Conservation (phyloP, 225 moss, liverwort and hornwort species). For the Takakia lepidozioides region DNA sequence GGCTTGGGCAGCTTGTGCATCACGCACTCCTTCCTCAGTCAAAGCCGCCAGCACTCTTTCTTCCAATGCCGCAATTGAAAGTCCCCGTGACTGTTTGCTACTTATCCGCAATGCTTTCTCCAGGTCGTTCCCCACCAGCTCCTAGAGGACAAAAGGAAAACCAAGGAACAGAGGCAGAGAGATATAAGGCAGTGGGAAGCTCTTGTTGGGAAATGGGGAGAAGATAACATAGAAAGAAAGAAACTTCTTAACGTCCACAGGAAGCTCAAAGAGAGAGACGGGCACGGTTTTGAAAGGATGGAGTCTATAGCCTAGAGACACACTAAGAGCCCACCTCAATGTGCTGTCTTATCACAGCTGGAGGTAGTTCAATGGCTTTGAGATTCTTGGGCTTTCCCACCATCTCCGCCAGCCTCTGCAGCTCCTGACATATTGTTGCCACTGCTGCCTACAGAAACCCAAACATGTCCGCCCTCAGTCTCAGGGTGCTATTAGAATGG, state of each 20-base stretch:
- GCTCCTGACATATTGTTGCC: conserved; percentile 51
- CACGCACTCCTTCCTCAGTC: conserved; percentile 60
- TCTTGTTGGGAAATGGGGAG: conserved; percentile 5
- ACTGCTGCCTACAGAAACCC: conserved; percentile 55
- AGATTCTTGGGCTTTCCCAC: conserved; percentile 62
- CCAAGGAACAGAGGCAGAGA: no score
- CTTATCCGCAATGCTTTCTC: conserved; percentile 77
- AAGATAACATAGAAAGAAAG: conserved; percentile 3
- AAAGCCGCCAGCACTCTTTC: conserved; percentile 59
- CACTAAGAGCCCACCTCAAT: conserved; percentile 40
- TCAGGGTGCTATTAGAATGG: no score
- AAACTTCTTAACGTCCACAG: no score
- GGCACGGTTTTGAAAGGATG: no score
- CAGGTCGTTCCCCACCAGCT: conserved; percentile 69
- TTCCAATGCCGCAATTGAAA: conserved; percentile 65
- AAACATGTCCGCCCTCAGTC: no score
- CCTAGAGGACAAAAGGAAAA: conserved; percentile 40
- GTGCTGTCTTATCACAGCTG: conserved; percentile 41
- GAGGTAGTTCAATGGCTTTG: conserved; percentile 52
- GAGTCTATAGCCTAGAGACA: no score
- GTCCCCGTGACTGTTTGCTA: conserved; percentile 73
- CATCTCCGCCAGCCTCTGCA: conserved; percentile 56
- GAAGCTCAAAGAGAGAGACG: neutral
- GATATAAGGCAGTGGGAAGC: no score
- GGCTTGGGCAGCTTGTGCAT: conserved; percentile 28